Evolutionary conservation across 768 basidiomycete species (phyloP), one percentile per base, ranked within the genome.

Genomic region (Pilatotrama ljubarskyi): DNA sequence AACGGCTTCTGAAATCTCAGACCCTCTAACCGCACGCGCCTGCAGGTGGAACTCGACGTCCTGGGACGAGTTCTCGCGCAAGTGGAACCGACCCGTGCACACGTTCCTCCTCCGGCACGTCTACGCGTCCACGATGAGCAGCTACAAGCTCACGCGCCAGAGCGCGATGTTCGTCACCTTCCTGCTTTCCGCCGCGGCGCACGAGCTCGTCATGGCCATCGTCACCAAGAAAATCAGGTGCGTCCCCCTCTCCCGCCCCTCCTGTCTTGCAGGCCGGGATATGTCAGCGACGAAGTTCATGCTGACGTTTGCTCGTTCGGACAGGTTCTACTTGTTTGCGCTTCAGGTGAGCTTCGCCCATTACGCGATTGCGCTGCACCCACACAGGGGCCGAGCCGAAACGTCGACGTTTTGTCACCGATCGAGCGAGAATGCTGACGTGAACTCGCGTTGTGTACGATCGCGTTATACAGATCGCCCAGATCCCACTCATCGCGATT

Each of bases 41-140:
- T 24, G n/a, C 64, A 77, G 85, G 91, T 98, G 96, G 96, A 98
- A 98, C 74, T 93, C 93, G 6, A 93, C 90, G 0, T 92, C 93
- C 2, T 95, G 91, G 91, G 96, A 98, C 66, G 93, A 98, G 73
- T 98, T 96, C 72, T 91, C 95, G 3, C 87, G 97, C 43, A 95
- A 96, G 76, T 98, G 97, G 96, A 98, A 98, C 76, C 94, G 92
- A 64, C 96, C 96, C 11, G 96, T 98, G 32, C 88, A 98, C 65
- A 81, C 82, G n/a, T 93, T 93, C 82, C 84, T 99, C 38, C 82
- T 98, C 17, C 86, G 93, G 11, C 97, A 99, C 70, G 95, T 99
- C 32, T 99, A 99, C 67, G 88, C 94, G 2, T 90, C 94, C 10
- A 85, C 92, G 7, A 92, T 96, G 57, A 77, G 83, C 44, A 83